Evolutionary conservation across 176 grass and related monocot species (phyloP).

Genomic region (Aegilops umbellulata): DNA sequence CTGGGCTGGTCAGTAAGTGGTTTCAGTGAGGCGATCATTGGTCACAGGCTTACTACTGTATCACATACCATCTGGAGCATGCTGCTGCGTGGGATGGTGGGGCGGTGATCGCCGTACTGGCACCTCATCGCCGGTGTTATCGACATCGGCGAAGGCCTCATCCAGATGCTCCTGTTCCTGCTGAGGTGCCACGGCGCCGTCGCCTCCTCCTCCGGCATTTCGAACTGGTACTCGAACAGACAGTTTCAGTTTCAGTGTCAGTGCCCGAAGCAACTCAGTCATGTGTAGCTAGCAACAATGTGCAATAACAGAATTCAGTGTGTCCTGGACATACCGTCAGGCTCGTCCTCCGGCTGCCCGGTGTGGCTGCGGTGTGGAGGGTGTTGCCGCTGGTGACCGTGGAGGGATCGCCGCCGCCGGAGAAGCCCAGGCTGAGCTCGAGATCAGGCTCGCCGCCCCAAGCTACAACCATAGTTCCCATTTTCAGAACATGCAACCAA

Average conservation of each 20-base stretch:
- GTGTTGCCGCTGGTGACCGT: neutral
- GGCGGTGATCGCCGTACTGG: neutral
- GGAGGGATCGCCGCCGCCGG: constrained; percentile 13
- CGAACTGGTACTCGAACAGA: constrained; percentile 8
- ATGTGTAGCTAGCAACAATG: neutral
- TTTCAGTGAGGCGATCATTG: neutral
- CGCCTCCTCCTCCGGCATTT: constrained; percentile 24
- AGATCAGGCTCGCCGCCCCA: constrained; percentile 44
- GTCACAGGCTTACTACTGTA: neutral
- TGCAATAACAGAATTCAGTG: neutral
- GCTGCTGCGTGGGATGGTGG: neutral
- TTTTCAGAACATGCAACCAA: neutral
- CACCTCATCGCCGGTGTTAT: neutral
- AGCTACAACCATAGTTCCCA: constrained; percentile 10
- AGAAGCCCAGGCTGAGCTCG: constrained; percentile 54
- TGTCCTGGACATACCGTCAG: constrained; percentile 7
- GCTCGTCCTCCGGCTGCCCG: constrained; percentile 15
- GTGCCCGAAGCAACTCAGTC: neutral
- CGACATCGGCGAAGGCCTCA: neutral
- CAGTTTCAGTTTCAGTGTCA: neutral
- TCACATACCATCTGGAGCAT: constrained; percentile 48
- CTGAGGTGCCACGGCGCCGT: neutral
- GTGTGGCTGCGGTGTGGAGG: neutral
- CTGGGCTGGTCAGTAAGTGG: neutral
- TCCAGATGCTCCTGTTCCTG: constrained; percentile 19